Percentiles rank a stretch among this genome's conserved stretches.
phyloP scores from a whole-genome alignment of 1,284 basidiomycete genomes.

The Rhodotorula glutinis region DNA sequence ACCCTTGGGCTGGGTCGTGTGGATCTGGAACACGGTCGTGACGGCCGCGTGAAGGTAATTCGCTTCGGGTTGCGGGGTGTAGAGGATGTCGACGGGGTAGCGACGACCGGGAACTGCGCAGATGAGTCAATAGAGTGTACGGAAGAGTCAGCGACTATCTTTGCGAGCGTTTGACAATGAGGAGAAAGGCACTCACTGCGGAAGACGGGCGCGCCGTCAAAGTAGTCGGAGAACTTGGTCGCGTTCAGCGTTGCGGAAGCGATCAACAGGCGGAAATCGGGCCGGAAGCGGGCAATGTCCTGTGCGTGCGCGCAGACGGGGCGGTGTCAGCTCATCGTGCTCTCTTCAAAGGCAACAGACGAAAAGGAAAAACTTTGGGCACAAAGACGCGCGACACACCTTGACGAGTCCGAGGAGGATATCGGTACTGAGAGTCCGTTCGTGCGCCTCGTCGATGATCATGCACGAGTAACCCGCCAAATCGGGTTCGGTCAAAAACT shows the following conservation, averaged over 20 bases:
- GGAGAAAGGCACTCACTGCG: slow-evolving; percentile 60
- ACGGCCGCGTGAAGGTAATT: slow-evolving; percentile 98
- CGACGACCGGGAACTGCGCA: slow-evolving; percentile 75
- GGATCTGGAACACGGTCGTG: slow-evolving; percentile 98
- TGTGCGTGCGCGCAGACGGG: slow-evolving; percentile 45
- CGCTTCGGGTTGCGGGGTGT: slow-evolving; percentile 94
- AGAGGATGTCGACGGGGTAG: slow-evolving; percentile 97
- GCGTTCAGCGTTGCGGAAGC: slow-evolving; percentile 97
- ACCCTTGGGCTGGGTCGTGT: slow-evolving; percentile 96
- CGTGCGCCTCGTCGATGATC: slow-evolving; percentile 96
- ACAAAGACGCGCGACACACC: slow-evolving; percentile 69
- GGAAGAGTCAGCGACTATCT: slow-evolving; percentile 5
- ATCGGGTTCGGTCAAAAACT: slow-evolving; percentile 93
- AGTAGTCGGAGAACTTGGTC: slow-evolving; percentile 82
- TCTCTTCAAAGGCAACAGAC: no score
- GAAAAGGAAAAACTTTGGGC: no score
- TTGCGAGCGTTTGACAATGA: neutral
- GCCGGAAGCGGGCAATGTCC: slow-evolving; percentile 96
- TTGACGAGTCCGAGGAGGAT: slow-evolving; percentile 95
- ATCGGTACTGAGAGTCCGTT: slow-evolving; percentile 91
- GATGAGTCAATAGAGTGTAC: neutral
- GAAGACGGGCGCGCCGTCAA: slow-evolving; percentile 89
- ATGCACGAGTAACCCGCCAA: slow-evolving; percentile 85
- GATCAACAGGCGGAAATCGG: slow-evolving; percentile 83
- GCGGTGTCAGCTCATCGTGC: slow-evolving; percentile 26